Conservation (phyloP, 495 filamentous ascomycete genomes). For the Daldinia decipiens region DNA sequence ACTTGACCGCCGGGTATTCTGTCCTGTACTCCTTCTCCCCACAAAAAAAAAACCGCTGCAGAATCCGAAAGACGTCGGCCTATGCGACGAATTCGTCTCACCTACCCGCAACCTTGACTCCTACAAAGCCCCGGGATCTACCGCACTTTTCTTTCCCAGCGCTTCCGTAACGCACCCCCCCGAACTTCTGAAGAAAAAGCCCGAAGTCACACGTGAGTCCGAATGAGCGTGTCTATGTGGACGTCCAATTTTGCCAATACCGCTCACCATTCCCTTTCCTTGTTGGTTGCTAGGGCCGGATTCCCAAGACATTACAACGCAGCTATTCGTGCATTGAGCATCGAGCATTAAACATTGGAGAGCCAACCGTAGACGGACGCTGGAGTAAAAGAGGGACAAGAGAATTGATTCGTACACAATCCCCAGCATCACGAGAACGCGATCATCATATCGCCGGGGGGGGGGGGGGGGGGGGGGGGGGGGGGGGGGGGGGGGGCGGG, state of each 20-base stretch:
- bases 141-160: conserved; percentile 38
- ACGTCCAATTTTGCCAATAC: conserved; percentile 39
- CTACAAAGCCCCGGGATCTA: conserved; percentile 35
- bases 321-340: conserved; percentile 27
- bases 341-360: conserved; percentile 17
- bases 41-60: conserved; percentile 35
- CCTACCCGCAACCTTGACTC: conserved; percentile 31
- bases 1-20: conserved; percentile 28
- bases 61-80: conserved; percentile 31
- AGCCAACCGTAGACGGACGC: conserved; percentile 26
- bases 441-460: conserved; percentile 25
- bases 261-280: conserved; percentile 38
- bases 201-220: conserved; percentile 42
- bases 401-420: conserved; percentile 28
- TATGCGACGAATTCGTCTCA: conserved; percentile 40
- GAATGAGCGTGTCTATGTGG: conserved; percentile 36
- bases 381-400: conserved; percentile 13
- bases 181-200: conserved; percentile 35
- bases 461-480: no score
- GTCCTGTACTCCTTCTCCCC: conserved; percentile 23
- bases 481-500: no score
- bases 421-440: conserved; percentile 31
- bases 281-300: conserved; percentile 39
- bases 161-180: conserved; percentile 31
- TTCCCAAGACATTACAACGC: conserved; percentile 32